A percentile compares a stretch with the other conserved stretches of the same genome.
phyloP scores from a whole-genome alignment of 225 moss, liverwort and hornwort species.

The Pseudisothecium myosuroides region DNA sequence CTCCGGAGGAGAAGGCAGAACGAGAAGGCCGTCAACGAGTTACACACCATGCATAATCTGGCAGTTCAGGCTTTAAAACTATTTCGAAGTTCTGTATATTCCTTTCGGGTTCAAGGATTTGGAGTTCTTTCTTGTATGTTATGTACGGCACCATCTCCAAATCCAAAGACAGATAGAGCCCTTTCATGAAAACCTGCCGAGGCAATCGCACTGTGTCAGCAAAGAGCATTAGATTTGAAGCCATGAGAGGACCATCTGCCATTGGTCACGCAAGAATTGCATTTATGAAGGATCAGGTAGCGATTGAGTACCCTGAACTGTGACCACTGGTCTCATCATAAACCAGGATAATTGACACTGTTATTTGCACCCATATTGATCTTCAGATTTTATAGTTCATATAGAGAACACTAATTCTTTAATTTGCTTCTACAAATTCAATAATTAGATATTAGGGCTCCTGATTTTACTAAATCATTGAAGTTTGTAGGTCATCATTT shows the following conservation, averaged over 20 bases:
- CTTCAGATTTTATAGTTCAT: neutral
- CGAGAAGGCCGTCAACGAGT: conserved; percentile 70
- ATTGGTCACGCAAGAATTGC: neutral
- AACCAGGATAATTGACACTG: neutral
- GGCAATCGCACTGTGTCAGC: neutral
- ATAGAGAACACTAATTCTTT: neutral
- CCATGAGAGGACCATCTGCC: neutral
- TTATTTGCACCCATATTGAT: neutral
- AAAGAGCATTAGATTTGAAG: neutral
- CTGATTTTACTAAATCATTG: neutral
- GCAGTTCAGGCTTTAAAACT: neutral
- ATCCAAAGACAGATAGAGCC: neutral
- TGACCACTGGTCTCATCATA: neutral
- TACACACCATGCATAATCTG: conserved; percentile 24
- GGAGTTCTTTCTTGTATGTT: neutral
- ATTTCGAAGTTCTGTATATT: neutral
- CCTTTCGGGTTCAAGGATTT: neutral
- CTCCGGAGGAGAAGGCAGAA: conserved; percentile 77
- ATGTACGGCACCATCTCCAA: neutral
- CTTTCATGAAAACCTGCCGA: neutral
- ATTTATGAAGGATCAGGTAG: neutral
- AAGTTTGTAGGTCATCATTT: neutral
- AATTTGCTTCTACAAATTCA: neutral
- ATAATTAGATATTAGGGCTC: no score
- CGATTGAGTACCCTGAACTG: neutral